Conservation (phyloP, 1,284 basidiomycete species). For the Thecaphora frezii region DNA sequence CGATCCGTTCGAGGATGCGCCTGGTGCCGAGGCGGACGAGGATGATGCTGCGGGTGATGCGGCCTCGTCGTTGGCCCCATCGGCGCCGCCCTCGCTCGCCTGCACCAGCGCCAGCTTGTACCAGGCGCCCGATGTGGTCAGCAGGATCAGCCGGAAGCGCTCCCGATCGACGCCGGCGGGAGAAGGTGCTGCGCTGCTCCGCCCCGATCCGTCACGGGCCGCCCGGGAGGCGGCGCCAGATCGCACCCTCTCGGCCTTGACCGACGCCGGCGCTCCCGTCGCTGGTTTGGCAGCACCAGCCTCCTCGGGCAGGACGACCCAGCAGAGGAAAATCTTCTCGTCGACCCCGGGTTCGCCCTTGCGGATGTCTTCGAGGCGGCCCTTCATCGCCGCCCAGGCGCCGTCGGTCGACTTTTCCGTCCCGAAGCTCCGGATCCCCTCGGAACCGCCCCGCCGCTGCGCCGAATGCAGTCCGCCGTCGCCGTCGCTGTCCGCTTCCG, state of each 20-base stretch:
- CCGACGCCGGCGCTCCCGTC: background rate
- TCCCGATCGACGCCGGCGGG: background rate
- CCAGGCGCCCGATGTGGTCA: constrained; percentile 49
- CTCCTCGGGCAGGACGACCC: constrained; percentile 18
- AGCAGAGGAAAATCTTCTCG: constrained; percentile 44
- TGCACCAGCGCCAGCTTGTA: constrained; percentile 40
- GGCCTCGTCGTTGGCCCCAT: background rate
- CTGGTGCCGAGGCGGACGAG: no score
- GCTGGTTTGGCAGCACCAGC: background rate
- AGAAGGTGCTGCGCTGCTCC: no score
- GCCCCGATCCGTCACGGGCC: no score
- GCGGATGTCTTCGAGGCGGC: constrained; percentile 43
- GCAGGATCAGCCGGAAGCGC: constrained; percentile 29
- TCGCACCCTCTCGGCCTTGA: no score
- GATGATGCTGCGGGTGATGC: no score
- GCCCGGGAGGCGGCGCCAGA: no score
- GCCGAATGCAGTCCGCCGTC: background rate
- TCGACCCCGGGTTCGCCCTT: constrained; percentile 45
- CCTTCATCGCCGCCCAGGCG: constrained; percentile 46
- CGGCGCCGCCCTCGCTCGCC: background rate
- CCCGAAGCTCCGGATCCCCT: constrained; percentile 6
- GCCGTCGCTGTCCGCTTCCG: no score
- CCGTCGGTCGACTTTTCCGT: constrained; percentile 45
- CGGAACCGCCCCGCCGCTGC: constrained; percentile 1
- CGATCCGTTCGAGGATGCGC: constrained; percentile 11